A percentile compares a stretch with the other conserved stretches of the same genome.
Evolutionary conservation across 208 protist genomes (phyloP).

Genomic region (Acanthamoeba royreba): DNA sequence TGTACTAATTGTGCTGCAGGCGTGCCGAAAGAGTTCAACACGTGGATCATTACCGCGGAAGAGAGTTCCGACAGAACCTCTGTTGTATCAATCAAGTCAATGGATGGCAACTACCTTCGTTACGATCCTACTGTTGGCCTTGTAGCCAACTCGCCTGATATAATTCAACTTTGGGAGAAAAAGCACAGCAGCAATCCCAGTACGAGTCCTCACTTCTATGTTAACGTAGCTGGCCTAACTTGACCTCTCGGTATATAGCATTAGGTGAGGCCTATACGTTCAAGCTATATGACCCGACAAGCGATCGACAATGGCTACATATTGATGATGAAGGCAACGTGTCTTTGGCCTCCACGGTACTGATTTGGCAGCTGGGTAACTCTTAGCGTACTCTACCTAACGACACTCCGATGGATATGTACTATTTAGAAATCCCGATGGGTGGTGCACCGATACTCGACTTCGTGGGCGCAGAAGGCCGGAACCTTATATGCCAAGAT

Average conservation of each 20-base stretch:
- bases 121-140: not conserved
- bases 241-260: not conserved
- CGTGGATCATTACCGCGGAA: not conserved
- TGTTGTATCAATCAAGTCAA: constrained; percentile 1
- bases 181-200: not conserved
- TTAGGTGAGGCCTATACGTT: not conserved
- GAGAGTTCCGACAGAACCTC: not conserved
- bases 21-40: constrained; percentile 41
- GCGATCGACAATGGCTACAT: not conserved
- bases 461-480: constrained; percentile 25
- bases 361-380: not conserved
- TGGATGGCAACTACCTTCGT: constrained; percentile 1
- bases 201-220: not conserved
- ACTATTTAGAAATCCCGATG: not conserved
- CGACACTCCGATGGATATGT: not conserved
- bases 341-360: not conserved
- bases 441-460: constrained; percentile 13
- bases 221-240: not conserved
- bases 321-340: not conserved
- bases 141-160: not conserved
- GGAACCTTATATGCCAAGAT: not conserved
- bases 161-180: not conserved
- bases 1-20: not conserved
- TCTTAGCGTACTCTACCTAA: not conserved
- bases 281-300: not conserved